A percentile compares a stretch with the other conserved stretches of the same genome.
Evolutionary conservation across 2,329 filamentous ascomycete species (phyloP).

Genomic region (Penicillium brasilianum): DNA sequence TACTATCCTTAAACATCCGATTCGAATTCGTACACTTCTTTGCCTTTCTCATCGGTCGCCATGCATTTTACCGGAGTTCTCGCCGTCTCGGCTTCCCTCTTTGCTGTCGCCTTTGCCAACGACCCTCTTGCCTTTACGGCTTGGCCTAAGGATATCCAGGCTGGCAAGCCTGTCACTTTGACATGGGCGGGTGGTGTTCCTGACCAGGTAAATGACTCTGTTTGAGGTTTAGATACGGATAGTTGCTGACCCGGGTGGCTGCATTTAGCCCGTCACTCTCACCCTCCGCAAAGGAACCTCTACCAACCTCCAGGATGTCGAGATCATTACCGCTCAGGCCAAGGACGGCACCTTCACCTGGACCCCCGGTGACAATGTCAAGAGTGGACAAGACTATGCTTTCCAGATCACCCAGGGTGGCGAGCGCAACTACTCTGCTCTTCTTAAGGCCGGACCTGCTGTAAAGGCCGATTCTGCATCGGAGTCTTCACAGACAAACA

Average conservation of each 20-base stretch:
- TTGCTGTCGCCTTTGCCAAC: conserved; percentile 54
- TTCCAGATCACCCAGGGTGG: conserved; percentile 62
- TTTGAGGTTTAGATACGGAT: too few relatives aligned
- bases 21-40: conserved; percentile 1
- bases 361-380: conserved; percentile 53
- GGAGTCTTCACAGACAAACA: conserved; percentile 9
- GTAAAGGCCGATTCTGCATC: conserved; percentile 27
- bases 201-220: conserved; percentile 34
- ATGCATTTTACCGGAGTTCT: conserved; percentile 61
- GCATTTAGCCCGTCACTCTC: conserved; percentile 57
- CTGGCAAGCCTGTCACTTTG: conserved; percentile 56
- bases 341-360: conserved; percentile 57
- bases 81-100: conserved; percentile 49
- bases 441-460: conserved; percentile 52
- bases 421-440: conserved; percentile 61
- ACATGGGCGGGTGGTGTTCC: conserved; percentile 54
- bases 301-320: conserved; percentile 56
- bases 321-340: conserved; percentile 53
- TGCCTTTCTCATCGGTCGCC: conserved; percentile 22
- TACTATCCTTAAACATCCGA: conserved; percentile 25
- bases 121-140: conserved; percentile 56
- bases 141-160: conserved; percentile 54
- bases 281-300: conserved; percentile 60
- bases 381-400: conserved; percentile 59
- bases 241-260: conserved; percentile 1